Evolutionary conservation across 139 green algal species (phyloP).

Genomic region (Astrephomene gubernaculifera): DNA sequence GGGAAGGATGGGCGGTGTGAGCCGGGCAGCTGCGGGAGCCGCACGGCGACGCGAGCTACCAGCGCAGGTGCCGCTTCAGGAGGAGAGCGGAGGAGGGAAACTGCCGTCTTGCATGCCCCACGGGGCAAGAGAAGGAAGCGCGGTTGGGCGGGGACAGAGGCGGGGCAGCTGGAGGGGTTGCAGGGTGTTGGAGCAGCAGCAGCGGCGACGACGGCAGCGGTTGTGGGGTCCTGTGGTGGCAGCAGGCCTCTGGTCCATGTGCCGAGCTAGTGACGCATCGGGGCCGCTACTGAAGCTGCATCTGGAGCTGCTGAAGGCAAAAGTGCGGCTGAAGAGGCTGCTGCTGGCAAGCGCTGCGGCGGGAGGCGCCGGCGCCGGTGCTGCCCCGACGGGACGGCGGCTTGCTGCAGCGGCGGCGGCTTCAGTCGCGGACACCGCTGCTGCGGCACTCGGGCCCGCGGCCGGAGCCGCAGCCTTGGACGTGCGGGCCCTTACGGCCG

Average conservation of each 20-base stretch:
- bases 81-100: too few relatives aligned
- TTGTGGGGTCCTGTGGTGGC: not conserved
- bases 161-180: not conserved
- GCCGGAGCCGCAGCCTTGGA: not conserved
- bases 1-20: not conserved
- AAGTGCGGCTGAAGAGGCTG: constrained; percentile 21
- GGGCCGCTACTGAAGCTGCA: constrained; percentile 1
- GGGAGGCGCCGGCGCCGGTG: not conserved
- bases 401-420: not conserved
- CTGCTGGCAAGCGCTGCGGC: not conserved
- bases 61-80: too few relatives aligned
- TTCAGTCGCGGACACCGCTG: not conserved
- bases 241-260: not conserved
- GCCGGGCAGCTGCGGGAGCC: not conserved
- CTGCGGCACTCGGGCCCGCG: not conserved
- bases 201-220: not conserved
- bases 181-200: not conserved
- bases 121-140: too few relatives aligned
- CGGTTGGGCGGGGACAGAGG: not conserved
- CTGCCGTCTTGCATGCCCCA: too few relatives aligned
- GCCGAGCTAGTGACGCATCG: not conserved
- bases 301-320: not conserved
- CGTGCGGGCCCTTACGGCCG: not conserved
- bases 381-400: not conserved
- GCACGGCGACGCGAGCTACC: not conserved